phyloP scores from a whole-genome alignment of 768 basidiomycete genomes.

The Suillus cothurnatus region DNA sequence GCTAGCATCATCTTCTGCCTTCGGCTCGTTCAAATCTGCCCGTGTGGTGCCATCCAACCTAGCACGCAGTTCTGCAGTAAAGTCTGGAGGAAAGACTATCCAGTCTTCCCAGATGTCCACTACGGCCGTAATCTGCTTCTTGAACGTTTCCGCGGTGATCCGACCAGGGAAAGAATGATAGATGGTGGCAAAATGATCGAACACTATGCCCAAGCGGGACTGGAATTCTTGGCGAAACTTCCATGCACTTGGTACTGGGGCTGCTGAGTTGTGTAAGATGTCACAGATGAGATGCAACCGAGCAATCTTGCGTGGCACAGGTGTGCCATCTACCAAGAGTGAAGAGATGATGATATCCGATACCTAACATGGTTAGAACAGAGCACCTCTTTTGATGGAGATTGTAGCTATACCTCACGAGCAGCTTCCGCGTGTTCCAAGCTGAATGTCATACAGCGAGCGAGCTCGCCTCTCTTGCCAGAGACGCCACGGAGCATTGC shows the following conservation, averaged over 20 bases:
- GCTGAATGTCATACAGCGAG: conserved; percentile 96
- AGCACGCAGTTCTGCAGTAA: conserved; percentile 69
- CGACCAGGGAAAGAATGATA: conserved; percentile 95
- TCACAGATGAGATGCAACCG: conserved; percentile 96
- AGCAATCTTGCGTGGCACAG: conserved; percentile 97
- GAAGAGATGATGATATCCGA: conserved; percentile 90
- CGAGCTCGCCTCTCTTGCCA: conserved; percentile 88
- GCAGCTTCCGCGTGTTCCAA: conserved; percentile 96
- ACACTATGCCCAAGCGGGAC: conserved; percentile 85
- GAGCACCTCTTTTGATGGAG: background rate
- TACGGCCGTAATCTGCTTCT: conserved; percentile 85
- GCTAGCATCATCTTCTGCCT: conserved; percentile 27
- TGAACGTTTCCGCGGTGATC: conserved; percentile 96
- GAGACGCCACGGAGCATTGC: conserved; percentile 86
- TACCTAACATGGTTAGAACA: conserved; percentile 51
- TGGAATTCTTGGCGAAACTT: conserved; percentile 96
- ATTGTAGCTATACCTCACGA: conserved; percentile 62
- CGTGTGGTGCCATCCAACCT: conserved; percentile 67
- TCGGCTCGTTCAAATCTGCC: conserved; percentile 29
- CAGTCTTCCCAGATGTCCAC: conserved; percentile 98
- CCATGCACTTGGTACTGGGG: conserved; percentile 94
- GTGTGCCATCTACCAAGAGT: conserved; percentile 85
- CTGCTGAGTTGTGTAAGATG: conserved; percentile 96
- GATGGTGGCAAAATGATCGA: conserved; percentile 92
- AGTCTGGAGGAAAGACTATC: conserved; percentile 94